Evolutionary conservation across 805 yeast species (phyloP).

Genomic region (Metschnikowia cerradonensis): DNA sequence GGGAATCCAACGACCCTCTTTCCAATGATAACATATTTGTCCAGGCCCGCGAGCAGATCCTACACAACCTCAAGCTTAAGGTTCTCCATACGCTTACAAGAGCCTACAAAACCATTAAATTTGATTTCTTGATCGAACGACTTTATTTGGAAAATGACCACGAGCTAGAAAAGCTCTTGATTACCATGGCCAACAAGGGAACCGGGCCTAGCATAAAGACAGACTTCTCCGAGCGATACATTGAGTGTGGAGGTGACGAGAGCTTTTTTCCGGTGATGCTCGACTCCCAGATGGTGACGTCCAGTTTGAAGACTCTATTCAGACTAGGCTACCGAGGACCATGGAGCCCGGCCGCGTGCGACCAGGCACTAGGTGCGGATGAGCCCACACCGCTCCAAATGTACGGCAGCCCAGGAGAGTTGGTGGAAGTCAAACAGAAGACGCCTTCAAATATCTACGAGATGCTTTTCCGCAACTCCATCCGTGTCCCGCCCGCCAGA

Average conservation of each 20-base stretch:
- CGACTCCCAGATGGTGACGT: slow-evolving; percentile 20
- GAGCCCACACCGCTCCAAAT: neutral
- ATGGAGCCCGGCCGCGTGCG: slow-evolving; percentile 6
- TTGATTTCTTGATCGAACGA: slow-evolving; percentile 23
- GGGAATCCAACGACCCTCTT: slow-evolving; percentile 21
- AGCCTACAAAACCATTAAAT: slow-evolving; percentile 28
- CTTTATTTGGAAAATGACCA: slow-evolving; percentile 19
- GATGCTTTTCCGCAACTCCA: slow-evolving; percentile 8
- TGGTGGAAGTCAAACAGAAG: neutral
- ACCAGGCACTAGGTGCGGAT: neutral
- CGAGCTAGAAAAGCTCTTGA: slow-evolving; percentile 26
- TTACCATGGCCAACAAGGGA: slow-evolving; percentile 30
- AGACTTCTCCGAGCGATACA: slow-evolving; percentile 25
- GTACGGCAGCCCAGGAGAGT: neutral
- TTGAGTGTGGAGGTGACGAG: slow-evolving; percentile 7
- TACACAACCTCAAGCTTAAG: slow-evolving; percentile 29
- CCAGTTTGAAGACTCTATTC: slow-evolving; percentile 18
- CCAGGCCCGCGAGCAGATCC: slow-evolving; percentile 24
- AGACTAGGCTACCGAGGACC: slow-evolving; percentile 13
- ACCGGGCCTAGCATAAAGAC: slow-evolving; percentile 24
- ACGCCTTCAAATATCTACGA: slow-evolving; percentile 7
- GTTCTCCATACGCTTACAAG: slow-evolving; percentile 26
- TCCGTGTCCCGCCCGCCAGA: neutral
- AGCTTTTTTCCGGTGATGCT: slow-evolving; percentile 17
- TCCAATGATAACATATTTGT: slow-evolving; percentile 28